These are phyloP conservation scores for Chlorella ohadii DNA, from an alignment of 139 green algal species.

Conservation along the genomic window DNA sequence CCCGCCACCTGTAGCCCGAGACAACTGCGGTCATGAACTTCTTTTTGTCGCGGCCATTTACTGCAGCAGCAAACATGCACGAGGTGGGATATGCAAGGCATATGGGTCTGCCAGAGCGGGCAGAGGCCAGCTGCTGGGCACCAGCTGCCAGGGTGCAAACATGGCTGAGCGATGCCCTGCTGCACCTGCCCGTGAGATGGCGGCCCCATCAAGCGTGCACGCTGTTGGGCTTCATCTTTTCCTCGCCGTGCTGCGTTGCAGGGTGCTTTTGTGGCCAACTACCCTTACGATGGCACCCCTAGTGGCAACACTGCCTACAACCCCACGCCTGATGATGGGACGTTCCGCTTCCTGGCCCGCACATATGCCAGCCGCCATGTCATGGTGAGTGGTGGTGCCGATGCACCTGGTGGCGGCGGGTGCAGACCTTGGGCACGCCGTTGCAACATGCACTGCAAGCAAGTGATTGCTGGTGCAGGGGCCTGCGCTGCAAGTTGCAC, in stretches of 20 bases:
- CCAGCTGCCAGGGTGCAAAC: no score
- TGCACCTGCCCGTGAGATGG: no score
- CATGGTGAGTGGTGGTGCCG: neutral
- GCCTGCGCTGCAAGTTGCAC: neutral
- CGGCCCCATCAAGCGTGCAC: no score
- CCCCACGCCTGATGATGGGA: conserved; percentile 74
- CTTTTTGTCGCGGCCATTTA: conserved; percentile 53
- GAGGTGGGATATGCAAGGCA: conserved; percentile 47
- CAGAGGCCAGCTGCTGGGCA: no score
- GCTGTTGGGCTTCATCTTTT: no score
- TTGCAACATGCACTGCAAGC: neutral
- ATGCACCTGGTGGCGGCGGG: neutral
- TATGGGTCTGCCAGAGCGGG: no score
- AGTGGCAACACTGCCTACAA: conserved; percentile 63
- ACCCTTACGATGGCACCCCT: conserved; percentile 78
- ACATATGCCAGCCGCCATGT: conserved; percentile 67
- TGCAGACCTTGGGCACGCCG: neutral
- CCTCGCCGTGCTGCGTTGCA: neutral
- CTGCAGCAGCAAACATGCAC: conserved; percentile 68
- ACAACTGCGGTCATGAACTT: conserved; percentile 80
- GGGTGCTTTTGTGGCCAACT: conserved; percentile 63
- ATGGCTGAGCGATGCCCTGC: no score
- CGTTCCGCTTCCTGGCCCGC: conserved; percentile 74
- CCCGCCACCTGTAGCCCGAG: conserved; percentile 63
- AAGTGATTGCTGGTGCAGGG: neutral